phyloP scores from a whole-genome alignment of 1,284 basidiomycete genomes.

The Rhodotorula sp. region DNA sequence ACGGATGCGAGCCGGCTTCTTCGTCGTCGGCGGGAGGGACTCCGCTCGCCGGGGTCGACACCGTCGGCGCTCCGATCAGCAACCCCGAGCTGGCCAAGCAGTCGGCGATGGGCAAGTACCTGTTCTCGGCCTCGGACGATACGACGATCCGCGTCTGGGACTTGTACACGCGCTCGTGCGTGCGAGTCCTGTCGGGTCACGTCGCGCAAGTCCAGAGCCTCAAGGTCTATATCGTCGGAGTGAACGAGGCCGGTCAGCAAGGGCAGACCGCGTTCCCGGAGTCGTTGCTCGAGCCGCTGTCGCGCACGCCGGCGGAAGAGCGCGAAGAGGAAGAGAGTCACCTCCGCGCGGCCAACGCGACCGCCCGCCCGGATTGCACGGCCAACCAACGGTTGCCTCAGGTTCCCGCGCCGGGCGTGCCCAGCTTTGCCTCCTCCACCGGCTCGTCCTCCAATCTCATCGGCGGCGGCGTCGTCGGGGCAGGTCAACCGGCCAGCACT shows the following conservation, averaged over 20 bases:
- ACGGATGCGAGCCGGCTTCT: constrained; percentile 46
- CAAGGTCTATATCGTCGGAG: constrained; percentile 52
- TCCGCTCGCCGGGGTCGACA: constrained; percentile 1
- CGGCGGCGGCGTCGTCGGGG: not conserved
- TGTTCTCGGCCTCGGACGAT: constrained; percentile 96
- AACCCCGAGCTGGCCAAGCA: constrained; percentile 39
- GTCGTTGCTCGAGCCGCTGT: constrained; percentile 16
- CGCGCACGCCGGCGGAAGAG: constrained; percentile 18
- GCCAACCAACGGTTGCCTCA: not conserved
- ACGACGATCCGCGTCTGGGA: constrained; percentile 94
- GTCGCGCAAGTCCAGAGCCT: constrained; percentile 93
- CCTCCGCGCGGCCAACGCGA: not conserved
- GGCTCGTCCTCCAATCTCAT: not conserved
- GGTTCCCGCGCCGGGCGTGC: not conserved
- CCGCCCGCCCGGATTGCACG: constrained; percentile 1
- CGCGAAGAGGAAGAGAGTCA: constrained; percentile 2
- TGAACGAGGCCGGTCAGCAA: constrained; percentile 18
- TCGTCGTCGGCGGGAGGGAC: constrained; percentile 48
- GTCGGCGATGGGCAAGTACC: constrained; percentile 61
- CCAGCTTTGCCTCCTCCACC: not conserved
- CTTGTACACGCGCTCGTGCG: constrained; percentile 72
- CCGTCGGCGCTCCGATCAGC: constrained; percentile 33
- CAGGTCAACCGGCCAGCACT: not conserved
- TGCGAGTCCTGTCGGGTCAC: constrained; percentile 83
- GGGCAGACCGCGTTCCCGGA: not conserved